Evolutionary conservation across 352 stramenopile genomes (phyloP), one percentile per base, ranked within the genome.

Genomic region (Phytopythium vexans): DNA sequence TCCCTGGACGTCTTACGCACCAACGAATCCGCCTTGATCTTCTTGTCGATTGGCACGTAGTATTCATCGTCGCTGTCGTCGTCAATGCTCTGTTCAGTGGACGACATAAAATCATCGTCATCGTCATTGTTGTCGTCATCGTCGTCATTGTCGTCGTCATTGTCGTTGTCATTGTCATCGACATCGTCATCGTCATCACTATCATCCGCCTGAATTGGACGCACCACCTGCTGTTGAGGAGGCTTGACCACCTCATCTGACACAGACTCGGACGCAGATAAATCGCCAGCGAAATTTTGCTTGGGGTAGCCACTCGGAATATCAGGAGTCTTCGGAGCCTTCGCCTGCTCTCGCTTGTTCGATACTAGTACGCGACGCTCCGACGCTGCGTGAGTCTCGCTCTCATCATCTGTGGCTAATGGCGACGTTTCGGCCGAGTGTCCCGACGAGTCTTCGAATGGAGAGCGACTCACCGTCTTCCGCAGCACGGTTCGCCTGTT

Each of bases 51-150:
- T 4, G 45, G 51, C 11, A 33, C 58, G 31, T 68, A 27, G 21
- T 27, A 69, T 49, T 70, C 66, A 7, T 67, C 61, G 33, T 80
- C 70, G 21, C 64, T 74, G 9, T 52, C 16, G 14, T 51, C 54
- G 8, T 59, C 55, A 12, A 39, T 8, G 44, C 27, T 37, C 8
- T 49, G 21, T 27, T 49, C 44, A 27, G 21, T 27, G 21, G 21
- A 27, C 21, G 21, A 27, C 21, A 27, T 27, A 27, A 56, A 47
- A 39, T 48, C 50, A 27, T 56, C 27, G 32, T 43, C 31, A 2
- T 15, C 40, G 11, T 56, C 41, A 14, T 39, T 56, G 0, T 12
- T 49, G 3, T 48, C 31, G 9, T 35, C 50, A 14, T 31, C 1
- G 6, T 49, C 31, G 7, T 43, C 47, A 21, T 37, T 9, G n/a